phyloP scores from a whole-genome alignment of 108 stramenopile genomes.

The Aurantiochytrium sp. region DNA sequence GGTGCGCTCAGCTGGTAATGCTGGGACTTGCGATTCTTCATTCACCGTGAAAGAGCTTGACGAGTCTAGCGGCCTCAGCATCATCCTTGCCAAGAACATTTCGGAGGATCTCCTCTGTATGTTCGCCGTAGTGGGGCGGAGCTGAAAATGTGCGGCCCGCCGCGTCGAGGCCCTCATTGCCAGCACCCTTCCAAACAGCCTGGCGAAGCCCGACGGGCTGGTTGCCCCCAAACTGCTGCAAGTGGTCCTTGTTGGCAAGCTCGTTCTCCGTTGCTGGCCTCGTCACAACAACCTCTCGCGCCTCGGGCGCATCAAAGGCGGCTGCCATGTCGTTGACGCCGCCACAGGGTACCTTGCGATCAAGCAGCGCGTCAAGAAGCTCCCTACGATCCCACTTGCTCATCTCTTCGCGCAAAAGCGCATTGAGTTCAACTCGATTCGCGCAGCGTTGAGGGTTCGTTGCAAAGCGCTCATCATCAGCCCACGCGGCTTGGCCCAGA shows the following conservation, averaged over 20 bases:
- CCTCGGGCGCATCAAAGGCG: conserved; percentile 2
- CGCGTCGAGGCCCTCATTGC: neutral
- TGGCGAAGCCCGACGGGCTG: conserved; percentile 9
- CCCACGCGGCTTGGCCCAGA: neutral
- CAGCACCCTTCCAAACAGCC: neutral
- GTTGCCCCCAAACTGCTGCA: neutral
- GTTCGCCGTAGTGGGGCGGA: neutral
- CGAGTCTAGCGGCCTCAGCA: neutral
- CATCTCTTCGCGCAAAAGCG: neutral
- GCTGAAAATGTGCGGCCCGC: neutral
- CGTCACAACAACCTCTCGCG: neutral
- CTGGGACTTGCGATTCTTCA: no score
- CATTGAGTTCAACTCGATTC: neutral
- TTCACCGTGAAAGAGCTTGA: neutral
- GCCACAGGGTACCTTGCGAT: neutral
- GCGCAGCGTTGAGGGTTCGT: neutral
- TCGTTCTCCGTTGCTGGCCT: neutral
- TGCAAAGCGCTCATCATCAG: neutral
- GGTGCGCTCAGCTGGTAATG: no score
- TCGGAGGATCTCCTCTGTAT: neutral
- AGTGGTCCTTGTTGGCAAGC: neutral
- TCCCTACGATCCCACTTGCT: neutral
- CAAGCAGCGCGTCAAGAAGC: neutral
- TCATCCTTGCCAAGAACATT: neutral
- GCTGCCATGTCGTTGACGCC: neutral